Conservation (phyloP, 2,329 filamentous ascomycete genomes). For the Tolypocladium amazonense region DNA sequence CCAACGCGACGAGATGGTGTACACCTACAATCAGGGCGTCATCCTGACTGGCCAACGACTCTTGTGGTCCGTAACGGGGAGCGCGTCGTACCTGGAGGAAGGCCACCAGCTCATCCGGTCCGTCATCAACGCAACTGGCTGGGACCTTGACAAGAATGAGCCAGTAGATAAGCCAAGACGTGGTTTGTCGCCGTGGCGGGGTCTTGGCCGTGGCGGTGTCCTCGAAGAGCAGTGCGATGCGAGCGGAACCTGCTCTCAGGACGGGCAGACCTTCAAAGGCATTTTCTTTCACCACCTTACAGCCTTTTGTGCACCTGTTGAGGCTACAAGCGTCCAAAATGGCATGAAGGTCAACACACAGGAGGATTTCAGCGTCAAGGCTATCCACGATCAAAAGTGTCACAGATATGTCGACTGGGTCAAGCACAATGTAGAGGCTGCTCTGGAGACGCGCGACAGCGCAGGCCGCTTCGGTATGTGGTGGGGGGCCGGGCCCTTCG, state of each 20-base stretch:
- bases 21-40: slow-evolving; percentile 93
- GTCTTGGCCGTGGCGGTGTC: slow-evolving; percentile 68
- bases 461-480: slow-evolving; percentile 72
- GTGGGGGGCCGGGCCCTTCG: slow-evolving; percentile 58
- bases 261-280: slow-evolving; percentile 85
- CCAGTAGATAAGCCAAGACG: slow-evolving; percentile 30
- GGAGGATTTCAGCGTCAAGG: slow-evolving; percentile 16
- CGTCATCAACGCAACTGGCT: slow-evolving; percentile 72
- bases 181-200: slow-evolving; percentile 50
- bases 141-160: slow-evolving; percentile 36
- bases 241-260: slow-evolving; percentile 63
- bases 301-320: slow-evolving; percentile 61
- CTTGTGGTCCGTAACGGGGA: slow-evolving; percentile 69
- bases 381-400: slow-evolving; percentile 50
- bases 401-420: slow-evolving; percentile 63
- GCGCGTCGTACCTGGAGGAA: slow-evolving; percentile 60
- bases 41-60: slow-evolving; percentile 71
- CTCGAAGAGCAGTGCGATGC: slow-evolving; percentile 80
- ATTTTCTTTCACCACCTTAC: slow-evolving; percentile 89
- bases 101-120: slow-evolving; percentile 67
- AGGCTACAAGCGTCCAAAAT: slow-evolving; percentile 18
- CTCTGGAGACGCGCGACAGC: slow-evolving; percentile 55
- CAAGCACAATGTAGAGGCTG: slow-evolving; percentile 65
- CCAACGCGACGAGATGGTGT: slow-evolving; percentile 75
- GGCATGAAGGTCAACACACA: slow-evolving; percentile 4